These are phyloP conservation scores for Penicillium sp. DNA, from an alignment of 2,329 filamentous ascomycete species.

Conservation along the genomic window DNA sequence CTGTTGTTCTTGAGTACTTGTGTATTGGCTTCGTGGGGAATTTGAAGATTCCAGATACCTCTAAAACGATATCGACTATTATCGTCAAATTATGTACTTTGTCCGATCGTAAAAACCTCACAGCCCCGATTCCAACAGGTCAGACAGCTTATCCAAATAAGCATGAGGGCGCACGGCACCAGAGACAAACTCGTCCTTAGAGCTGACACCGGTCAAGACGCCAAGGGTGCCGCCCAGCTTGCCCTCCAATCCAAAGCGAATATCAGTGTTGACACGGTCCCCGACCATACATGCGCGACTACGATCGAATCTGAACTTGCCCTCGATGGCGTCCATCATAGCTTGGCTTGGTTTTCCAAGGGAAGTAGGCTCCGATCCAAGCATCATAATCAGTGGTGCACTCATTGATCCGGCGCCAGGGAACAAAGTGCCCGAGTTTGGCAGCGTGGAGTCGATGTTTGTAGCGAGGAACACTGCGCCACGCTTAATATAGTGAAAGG, in stretches of 20 bases:
- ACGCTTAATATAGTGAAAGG: slow-evolving; percentile 76
- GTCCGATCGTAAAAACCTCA: background rate
- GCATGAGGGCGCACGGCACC: slow-evolving; percentile 71
- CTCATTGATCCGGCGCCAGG: slow-evolving; percentile 84
- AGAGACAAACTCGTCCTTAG: slow-evolving; percentile 79
- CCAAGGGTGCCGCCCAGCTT: slow-evolving; percentile 86
- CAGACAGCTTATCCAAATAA: slow-evolving; percentile 81
- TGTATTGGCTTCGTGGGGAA: background rate
- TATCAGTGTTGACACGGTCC: slow-evolving; percentile 91
- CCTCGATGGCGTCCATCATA: slow-evolving; percentile 99
- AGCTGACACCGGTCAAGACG: slow-evolving; percentile 82
- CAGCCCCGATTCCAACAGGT: slow-evolving; percentile 54
- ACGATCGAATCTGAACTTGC: slow-evolving; percentile 86
- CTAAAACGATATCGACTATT: background rate
- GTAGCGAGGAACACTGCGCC: slow-evolving; percentile 89
- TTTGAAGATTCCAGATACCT: background rate
- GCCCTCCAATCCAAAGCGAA: slow-evolving; percentile 89
- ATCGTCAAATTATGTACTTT: background rate
- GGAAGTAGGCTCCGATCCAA: slow-evolving; percentile 66
- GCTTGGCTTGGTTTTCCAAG: slow-evolving; percentile 95
- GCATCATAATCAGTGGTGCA: slow-evolving; percentile 73
- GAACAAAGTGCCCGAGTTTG: slow-evolving; percentile 77
- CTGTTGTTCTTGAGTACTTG: background rate
- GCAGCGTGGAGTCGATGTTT: slow-evolving; percentile 87
- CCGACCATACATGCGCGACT: slow-evolving; percentile 91